Evolutionary conservation across 1,284 basidiomycete species (phyloP).

Genomic region (Schizophyllum commune): DNA sequence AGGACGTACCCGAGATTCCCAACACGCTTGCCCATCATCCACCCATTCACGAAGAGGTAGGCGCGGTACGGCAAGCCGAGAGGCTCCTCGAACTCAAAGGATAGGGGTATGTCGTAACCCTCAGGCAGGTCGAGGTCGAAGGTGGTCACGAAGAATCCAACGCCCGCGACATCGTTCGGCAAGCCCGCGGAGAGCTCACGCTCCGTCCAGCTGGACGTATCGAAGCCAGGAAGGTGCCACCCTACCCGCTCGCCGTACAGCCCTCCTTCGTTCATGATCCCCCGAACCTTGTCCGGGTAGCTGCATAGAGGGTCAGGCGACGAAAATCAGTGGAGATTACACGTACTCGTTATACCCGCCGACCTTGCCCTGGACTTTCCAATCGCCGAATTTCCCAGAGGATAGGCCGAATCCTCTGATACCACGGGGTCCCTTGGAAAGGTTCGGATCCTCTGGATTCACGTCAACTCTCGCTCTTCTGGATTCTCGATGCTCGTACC

Average conservation of each 20-base stretch:
- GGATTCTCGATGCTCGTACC: conserved; percentile 9
- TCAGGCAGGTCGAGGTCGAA: conserved; percentile 53
- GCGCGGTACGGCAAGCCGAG: conserved; percentile 60
- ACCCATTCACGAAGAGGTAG: conserved; percentile 74
- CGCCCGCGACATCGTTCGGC: conserved; percentile 46
- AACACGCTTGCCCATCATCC: conserved; percentile 77
- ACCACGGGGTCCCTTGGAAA: conserved; percentile 65
- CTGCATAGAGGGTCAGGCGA: neutral
- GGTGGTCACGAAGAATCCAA: conserved; percentile 74
- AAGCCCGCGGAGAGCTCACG: conserved; percentile 51
- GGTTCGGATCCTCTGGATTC: conserved; percentile 21
- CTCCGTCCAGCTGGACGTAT: conserved; percentile 50
- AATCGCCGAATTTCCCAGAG: conserved; percentile 50
- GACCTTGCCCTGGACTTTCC: conserved; percentile 79
- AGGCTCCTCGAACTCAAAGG: conserved; percentile 58
- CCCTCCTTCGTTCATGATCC: conserved; percentile 72
- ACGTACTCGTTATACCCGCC: conserved; percentile 66
- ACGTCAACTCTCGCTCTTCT: neutral
- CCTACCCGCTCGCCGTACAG: conserved; percentile 70
- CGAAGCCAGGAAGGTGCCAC: conserved; percentile 76
- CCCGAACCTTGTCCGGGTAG: conserved; percentile 16
- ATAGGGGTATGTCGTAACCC: conserved; percentile 57
- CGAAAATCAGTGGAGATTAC: neutral
- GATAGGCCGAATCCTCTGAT: conserved; percentile 67
- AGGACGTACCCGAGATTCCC: conserved; percentile 56